Conservation (phyloP, 441 rosid species). For the Mallotus japonicus region DNA sequence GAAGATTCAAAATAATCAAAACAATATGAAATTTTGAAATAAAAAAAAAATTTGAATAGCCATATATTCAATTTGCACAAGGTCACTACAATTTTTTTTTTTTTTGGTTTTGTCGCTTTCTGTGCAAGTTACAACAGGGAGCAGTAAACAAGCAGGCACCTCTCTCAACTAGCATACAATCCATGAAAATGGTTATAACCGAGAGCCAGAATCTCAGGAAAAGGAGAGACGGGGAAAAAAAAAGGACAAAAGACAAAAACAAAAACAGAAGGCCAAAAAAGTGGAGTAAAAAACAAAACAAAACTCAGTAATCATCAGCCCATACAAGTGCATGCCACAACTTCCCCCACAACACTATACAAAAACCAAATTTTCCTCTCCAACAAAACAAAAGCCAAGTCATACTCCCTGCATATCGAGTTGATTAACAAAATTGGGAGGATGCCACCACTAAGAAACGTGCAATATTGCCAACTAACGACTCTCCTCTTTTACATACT, state of each 20-base stretch:
- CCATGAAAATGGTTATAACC: slow-evolving; percentile 13
- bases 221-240: no score
- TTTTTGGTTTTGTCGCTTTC: slow-evolving; percentile 16
- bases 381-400: slow-evolving; percentile 22
- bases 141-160: slow-evolving; percentile 9
- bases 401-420: slow-evolving; percentile 25
- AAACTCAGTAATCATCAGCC: slow-evolving; percentile 33
- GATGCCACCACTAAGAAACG: slow-evolving; percentile 10
- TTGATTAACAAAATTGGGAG: slow-evolving; percentile 41
- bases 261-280: not conserved
- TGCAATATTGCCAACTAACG: slow-evolving; percentile 24
- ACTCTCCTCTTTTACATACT: slow-evolving; percentile 37
- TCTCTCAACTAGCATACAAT: slow-evolving; percentile 16
- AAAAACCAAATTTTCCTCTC: slow-evolving; percentile 26
- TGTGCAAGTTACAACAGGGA: slow-evolving; percentile 39
- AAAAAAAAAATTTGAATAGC: slow-evolving; percentile 27
- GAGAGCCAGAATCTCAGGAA: slow-evolving; percentile 21
- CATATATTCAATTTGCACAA: slow-evolving; percentile 36
- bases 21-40: not conserved
- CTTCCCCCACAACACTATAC: slow-evolving; percentile 31
- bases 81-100: slow-evolving; percentile 5
- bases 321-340: slow-evolving; percentile 18
- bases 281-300: slow-evolving; percentile 1
- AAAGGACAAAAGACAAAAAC: not conserved
- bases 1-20: not conserved